Conservation (phyloP, 208 protist genomes). For the Trypanosoma grayi region DNA sequence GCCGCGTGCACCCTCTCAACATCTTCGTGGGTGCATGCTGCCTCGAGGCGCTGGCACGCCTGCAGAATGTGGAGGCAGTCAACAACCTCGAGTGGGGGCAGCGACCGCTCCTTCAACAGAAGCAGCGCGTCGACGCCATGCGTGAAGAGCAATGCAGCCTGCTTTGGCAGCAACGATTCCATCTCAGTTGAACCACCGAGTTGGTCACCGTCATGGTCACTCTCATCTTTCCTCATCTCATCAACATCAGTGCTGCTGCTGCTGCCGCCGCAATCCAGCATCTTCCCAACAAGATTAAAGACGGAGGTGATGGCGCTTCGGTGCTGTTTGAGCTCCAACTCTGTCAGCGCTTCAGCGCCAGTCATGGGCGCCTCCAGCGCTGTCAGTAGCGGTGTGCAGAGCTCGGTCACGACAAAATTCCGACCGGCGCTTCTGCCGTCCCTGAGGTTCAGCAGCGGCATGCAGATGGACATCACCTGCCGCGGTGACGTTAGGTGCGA, state of each 20-base stretch:
- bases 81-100: constrained; percentile 19
- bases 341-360: background rate
- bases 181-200: background rate
- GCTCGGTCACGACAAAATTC: constrained; percentile 43
- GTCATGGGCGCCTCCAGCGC: constrained; percentile 3
- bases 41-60: constrained; percentile 20
- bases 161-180: background rate
- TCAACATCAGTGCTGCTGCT: background rate
- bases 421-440: constrained; percentile 55
- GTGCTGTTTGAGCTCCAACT: constrained; percentile 34
- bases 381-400: constrained; percentile 25
- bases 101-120: background rate
- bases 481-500: constrained; percentile 46
- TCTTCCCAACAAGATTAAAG: constrained; percentile 50
- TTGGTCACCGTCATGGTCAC: background rate
- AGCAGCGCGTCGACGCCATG: constrained; percentile 12
- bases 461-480: constrained; percentile 78
- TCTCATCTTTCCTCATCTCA: background rate
- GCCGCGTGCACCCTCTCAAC: background rate
- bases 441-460: constrained; percentile 57
- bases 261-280: constrained; percentile 20
- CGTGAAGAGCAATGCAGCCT: constrained; percentile 12
- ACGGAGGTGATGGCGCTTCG: constrained; percentile 52
- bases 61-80: constrained; percentile 22
- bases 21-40: background rate